Evolutionary conservation across 208 protist genomes (phyloP), one percentile per base, ranked within the genome.

Genomic region (Trypanosomatidae sp.): DNA sequence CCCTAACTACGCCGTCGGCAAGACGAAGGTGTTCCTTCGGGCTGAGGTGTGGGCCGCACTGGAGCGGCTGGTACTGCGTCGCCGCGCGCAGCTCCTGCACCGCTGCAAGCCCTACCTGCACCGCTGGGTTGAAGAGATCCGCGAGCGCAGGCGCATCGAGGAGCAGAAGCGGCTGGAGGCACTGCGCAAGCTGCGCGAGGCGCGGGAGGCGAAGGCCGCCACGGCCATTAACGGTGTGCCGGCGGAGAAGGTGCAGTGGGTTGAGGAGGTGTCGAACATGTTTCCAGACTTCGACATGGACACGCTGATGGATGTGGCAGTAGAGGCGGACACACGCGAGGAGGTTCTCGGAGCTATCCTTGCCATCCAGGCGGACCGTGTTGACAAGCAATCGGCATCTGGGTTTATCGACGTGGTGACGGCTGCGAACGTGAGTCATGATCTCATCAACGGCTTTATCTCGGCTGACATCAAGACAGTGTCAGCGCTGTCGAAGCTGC

Each of bases 1-100:
- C 52, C 93, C 89, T 1, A 90, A 94, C 84, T 95, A 86, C 69
- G 93, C 87, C 5, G 79, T 95, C 28, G 93, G 93, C 39, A 86
- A 87, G 80, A 95, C 86, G 25, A 95, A 97, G 77, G 93, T 97
- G 17, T 97, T 97, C 80, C 69, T 94, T 5, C 86, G 86, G n/a
- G 87, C 88, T 2, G 86, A 95, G 71, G 88, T 95, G 71, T 94
- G 88, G 88, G 89, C 89, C 25, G 83, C 80, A 36, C 85, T 97
- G 8, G 91, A 97, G 80, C 88, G 88, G 22, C 77, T 93, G 41
- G 76, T 90, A 66, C 80, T 94, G 60, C 89, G 88, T 62, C 91
- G 91, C 56, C 83, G 80, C 33, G 74, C 76, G 17, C 86, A 89
- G 82, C 83, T 95, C 41, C 59, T 93, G 28, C 75, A 74, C 44